Percentiles rank a stretch among this genome's conserved stretches.
Conservation (phyloP, 2,329 filamentous ascomycete genomes). For the Phoma sp. region DNA sequence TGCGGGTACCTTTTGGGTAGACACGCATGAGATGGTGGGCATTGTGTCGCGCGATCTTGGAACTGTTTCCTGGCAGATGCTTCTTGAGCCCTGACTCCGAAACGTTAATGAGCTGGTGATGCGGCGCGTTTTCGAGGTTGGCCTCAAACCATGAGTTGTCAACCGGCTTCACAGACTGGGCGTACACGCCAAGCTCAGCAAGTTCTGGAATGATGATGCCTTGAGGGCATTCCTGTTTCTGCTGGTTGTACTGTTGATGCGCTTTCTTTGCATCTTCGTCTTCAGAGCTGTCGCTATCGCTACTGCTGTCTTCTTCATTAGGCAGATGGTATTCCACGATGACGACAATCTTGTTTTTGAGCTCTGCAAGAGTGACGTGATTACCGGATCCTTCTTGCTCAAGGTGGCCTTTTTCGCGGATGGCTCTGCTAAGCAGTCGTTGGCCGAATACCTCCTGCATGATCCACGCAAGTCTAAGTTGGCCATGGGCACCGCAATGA, state of each 20-base stretch:
- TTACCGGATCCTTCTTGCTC: conserved; percentile 60
- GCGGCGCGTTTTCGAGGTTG: conserved; percentile 57
- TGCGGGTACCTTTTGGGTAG: conserved; percentile 72
- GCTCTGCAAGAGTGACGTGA: conserved; percentile 64
- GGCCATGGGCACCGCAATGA: conserved; percentile 66
- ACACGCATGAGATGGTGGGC: conserved; percentile 72
- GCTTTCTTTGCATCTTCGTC: conserved; percentile 58
- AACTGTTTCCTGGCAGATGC: conserved; percentile 57
- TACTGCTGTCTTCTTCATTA: conserved; percentile 55
- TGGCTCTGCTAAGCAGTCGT: conserved; percentile 63
- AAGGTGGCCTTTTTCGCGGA: conserved; percentile 62
- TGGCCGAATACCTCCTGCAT: conserved; percentile 69
- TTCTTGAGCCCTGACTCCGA: conserved; percentile 66
- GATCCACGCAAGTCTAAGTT: conserved; percentile 67
- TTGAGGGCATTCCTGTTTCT: conserved; percentile 57
- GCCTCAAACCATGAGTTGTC: conserved; percentile 71
- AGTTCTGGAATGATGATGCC: conserved; percentile 68
- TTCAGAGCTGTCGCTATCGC: conserved; percentile 39
- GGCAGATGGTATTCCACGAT: conserved; percentile 72
- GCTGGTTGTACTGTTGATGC: conserved; percentile 59
- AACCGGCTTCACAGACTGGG: conserved; percentile 71
- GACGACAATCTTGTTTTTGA: conserved; percentile 68
- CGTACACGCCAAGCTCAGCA: conserved; percentile 70
- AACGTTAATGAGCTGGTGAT: conserved; percentile 72
- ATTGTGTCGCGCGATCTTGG: conserved; percentile 66